Evolutionary conservation across 257 asterid species (phyloP).

Genomic region (Solanum acaule): DNA sequence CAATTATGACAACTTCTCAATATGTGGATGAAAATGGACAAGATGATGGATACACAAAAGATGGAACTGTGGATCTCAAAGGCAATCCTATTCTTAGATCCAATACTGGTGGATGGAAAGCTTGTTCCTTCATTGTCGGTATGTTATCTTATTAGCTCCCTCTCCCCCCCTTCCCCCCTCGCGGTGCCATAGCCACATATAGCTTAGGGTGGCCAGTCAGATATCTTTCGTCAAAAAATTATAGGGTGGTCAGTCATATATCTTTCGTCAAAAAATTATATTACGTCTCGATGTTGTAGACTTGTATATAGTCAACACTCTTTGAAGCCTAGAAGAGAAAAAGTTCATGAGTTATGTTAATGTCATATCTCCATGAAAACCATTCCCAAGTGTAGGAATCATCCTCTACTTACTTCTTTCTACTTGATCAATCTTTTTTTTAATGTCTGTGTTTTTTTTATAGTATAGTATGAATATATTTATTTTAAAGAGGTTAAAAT

Average conservation of each 20-base stretch:
- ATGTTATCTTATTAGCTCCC: not conserved
- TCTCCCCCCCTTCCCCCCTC: too few relatives aligned
- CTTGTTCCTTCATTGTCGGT: conserved; percentile 86
- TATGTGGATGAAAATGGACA: conserved; percentile 27
- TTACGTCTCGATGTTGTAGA: not conserved
- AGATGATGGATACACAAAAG: conserved; percentile 45
- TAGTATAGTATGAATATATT: too few relatives aligned
- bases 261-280: too few relatives aligned
- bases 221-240: too few relatives aligned
- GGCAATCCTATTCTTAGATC: conserved; percentile 77
- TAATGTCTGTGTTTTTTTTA: too few relatives aligned
- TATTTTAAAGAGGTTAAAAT: too few relatives aligned
- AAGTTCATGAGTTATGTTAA: not conserved
- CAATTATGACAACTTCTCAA: conserved; percentile 7
- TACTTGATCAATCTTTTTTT: not conserved
- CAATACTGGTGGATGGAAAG: conserved; percentile 82
- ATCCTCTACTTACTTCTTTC: too few relatives aligned
- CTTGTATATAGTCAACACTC: not conserved
- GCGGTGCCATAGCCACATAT: too few relatives aligned
- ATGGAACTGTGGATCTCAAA: conserved; percentile 73
- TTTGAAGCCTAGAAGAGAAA: not conserved
- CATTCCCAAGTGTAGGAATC: not conserved
- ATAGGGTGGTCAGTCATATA: accelerated
- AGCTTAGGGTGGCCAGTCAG: too few relatives aligned
- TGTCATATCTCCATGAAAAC: not conserved